These are phyloP conservation scores for Salix exigua DNA, from an alignment of 345 rosid species.

Conservation along the genomic window DNA sequence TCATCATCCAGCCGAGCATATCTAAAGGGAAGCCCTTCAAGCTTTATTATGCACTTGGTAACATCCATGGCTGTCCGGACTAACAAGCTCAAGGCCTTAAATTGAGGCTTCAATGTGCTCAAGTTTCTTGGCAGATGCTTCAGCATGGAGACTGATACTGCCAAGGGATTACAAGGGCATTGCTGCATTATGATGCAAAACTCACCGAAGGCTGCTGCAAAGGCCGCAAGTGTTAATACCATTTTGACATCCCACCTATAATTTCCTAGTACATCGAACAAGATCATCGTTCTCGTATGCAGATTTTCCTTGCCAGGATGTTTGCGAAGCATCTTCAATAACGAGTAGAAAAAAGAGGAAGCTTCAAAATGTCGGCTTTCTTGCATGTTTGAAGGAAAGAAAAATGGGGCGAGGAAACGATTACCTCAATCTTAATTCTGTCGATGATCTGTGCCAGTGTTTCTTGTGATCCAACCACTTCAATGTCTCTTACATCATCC, in stretches of 20 bases:
- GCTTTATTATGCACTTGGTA: slow-evolving; percentile 50
- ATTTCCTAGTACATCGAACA: slow-evolving; percentile 54
- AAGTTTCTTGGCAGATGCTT: slow-evolving; percentile 45
- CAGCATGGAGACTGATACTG: slow-evolving; percentile 51
- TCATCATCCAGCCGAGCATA: slow-evolving; percentile 38
- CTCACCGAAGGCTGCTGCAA: slow-evolving; percentile 56
- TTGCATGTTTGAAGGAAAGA: background rate
- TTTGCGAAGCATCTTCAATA: slow-evolving; percentile 50
- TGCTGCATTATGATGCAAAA: slow-evolving; percentile 53
- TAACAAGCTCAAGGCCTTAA: slow-evolving; percentile 50
- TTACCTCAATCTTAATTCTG: slow-evolving; percentile 46
- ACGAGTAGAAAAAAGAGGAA: background rate
- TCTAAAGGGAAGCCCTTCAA: slow-evolving; percentile 45
- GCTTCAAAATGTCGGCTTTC: background rate
- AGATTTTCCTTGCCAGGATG: slow-evolving; percentile 33
- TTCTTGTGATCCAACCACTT: slow-evolving; percentile 41
- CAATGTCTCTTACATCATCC: slow-evolving; percentile 31
- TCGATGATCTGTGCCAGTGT: slow-evolving; percentile 39
- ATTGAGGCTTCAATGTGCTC: slow-evolving; percentile 40
- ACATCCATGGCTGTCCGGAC: slow-evolving; percentile 48
- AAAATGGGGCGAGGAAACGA: slow-evolving; percentile 6
- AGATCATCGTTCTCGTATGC: slow-evolving; percentile 44
- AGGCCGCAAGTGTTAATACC: slow-evolving; percentile 61
- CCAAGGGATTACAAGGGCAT: slow-evolving; percentile 42
- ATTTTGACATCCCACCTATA: slow-evolving; percentile 77